phyloP scores from a whole-genome alignment of 2,329 filamentous ascomycete genomes.

The Clonostachys solani region DNA sequence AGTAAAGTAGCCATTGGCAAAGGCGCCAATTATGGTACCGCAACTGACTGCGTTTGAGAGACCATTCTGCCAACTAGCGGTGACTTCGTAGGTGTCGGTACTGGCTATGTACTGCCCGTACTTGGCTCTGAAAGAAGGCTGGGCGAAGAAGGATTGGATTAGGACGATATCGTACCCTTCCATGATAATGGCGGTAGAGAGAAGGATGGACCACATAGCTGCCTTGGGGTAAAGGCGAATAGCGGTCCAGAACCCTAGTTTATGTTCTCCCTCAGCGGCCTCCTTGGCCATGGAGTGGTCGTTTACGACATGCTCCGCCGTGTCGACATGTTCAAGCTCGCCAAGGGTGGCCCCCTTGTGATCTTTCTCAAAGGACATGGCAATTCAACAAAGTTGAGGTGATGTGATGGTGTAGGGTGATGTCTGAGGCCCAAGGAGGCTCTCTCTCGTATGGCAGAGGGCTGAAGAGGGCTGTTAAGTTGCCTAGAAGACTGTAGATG shows the following conservation, averaged over 20 bases:
- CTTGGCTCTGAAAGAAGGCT: constrained; percentile 18
- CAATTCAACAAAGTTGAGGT: too few relatives aligned
- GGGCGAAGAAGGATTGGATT: constrained; percentile 29
- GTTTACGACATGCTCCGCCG: constrained; percentile 1
- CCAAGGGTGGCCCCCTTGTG: too few relatives aligned
- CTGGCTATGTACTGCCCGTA: constrained; percentile 7
- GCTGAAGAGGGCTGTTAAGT: too few relatives aligned
- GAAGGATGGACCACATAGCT: constrained; percentile 26
- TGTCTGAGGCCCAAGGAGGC: too few relatives aligned
- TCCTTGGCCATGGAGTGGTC: constrained; percentile 4
- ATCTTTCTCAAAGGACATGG: too few relatives aligned
- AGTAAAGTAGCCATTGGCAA: constrained; percentile 40
- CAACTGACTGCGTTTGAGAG: constrained; percentile 41
- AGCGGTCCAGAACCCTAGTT: constrained; percentile 16
- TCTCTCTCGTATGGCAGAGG: too few relatives aligned
- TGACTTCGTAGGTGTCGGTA: constrained; percentile 31
- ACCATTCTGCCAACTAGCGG: constrained; percentile 47
- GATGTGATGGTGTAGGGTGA: too few relatives aligned
- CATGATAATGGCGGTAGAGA: constrained; percentile 34
- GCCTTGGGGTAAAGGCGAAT: constrained; percentile 24
- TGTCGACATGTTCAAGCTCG: neutral
- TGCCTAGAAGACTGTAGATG: too few relatives aligned
- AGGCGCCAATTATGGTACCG: constrained; percentile 44
- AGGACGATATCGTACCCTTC: constrained; percentile 32
- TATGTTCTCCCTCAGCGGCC: constrained; percentile 14